phyloP scores from a whole-genome alignment of 169 alveolate species.

The Plasmodium gaboni region DNA sequence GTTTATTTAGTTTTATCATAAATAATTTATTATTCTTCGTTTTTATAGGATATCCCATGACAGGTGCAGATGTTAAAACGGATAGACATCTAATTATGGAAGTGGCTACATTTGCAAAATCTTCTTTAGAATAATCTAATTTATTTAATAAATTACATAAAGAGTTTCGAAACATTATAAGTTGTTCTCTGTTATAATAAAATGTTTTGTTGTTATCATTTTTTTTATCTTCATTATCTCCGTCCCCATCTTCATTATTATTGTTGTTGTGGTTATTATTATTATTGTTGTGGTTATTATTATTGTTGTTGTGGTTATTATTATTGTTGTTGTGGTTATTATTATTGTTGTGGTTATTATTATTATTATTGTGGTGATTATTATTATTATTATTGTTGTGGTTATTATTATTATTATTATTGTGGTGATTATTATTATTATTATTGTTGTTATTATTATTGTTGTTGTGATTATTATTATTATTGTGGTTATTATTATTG shows the following conservation, averaged over 20 bases:
- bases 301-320: no score
- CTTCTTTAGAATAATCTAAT: slow-evolving; percentile 68
- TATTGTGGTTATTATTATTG: slow-evolving; percentile 11
- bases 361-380: background rate
- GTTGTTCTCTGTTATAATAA: slow-evolving; percentile 63
- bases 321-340: background rate
- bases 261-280: background rate
- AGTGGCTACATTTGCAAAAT: slow-evolving; percentile 48
- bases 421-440: background rate
- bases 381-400: background rate
- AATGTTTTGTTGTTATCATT: slow-evolving; percentile 24
- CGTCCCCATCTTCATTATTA: slow-evolving; percentile 24
- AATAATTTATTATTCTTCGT: slow-evolving; percentile 52
- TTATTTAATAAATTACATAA: slow-evolving; percentile 58
- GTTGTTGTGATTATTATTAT: slow-evolving; percentile 10
- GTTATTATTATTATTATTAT: background rate
- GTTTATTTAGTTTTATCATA: slow-evolving; percentile 59
- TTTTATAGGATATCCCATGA: slow-evolving; percentile 72
- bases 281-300: background rate
- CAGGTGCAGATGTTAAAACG: slow-evolving; percentile 75
- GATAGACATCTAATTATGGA: slow-evolving; percentile 70
- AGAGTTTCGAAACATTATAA: slow-evolving; percentile 25
- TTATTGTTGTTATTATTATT: background rate
- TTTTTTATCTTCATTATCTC: slow-evolving; percentile 33
- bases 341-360: background rate